These are phyloP conservation scores for Lablab purpureus DNA, from an alignment of 306 rosid genomes.

Conservation along the genomic window DNA sequence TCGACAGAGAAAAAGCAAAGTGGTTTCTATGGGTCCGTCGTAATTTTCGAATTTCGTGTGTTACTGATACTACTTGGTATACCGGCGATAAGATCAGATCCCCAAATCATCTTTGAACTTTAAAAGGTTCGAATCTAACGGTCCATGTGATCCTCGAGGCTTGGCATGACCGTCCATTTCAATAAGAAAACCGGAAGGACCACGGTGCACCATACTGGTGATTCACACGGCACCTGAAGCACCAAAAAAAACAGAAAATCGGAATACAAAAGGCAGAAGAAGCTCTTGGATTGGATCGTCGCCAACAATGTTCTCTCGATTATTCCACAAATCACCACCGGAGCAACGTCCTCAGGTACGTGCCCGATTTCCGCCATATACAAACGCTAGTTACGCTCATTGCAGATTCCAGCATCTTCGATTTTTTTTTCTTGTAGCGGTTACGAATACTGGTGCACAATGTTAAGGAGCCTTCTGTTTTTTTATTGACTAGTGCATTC, in stretches of 20 bases:
- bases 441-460: conserved; percentile 2
- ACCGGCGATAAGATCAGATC: conserved; percentile 3
- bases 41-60: neutral
- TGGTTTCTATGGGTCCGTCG: neutral
- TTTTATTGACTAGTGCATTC: conserved; percentile 10
- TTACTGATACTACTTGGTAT: neutral
- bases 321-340: conserved; percentile 55
- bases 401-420: conserved; percentile 20
- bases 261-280: conserved; percentile 36
- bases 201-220: conserved; percentile 47
- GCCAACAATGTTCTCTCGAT: conserved; percentile 68
- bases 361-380: conserved; percentile 32
- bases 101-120: neutral
- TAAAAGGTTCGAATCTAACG: conserved; percentile 33
- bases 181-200: neutral
- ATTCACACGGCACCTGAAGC: conserved; percentile 48
- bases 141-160: conserved; percentile 24
- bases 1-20: neutral
- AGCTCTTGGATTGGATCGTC: conserved; percentile 42
- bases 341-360: conserved; percentile 57
- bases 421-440: neutral
- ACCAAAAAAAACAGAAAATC: conserved; percentile 47
- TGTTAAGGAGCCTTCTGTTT: neutral
- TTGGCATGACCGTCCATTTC: conserved; percentile 49
- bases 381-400: conserved; percentile 13